phyloP scores from a whole-genome alignment of 2,329 filamentous ascomycete species.

The Monilinia polystroma region DNA sequence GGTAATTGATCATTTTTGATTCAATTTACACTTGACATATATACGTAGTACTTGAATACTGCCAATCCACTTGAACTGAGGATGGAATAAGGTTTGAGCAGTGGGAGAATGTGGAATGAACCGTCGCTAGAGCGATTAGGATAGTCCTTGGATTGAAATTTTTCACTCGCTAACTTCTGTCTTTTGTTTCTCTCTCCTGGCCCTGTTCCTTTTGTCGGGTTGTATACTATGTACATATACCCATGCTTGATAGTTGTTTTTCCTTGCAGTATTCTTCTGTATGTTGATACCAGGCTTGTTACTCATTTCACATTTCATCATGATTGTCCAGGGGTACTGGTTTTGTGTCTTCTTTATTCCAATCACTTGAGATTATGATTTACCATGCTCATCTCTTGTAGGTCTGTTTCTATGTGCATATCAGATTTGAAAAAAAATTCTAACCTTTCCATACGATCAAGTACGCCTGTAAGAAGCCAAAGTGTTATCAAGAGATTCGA shows the following conservation, averaged over 20 bases:
- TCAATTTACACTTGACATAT: neutral
- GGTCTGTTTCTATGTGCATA: too few relatives aligned
- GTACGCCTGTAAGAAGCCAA: too few relatives aligned
- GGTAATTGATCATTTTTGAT: neutral
- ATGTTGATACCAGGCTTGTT: neutral
- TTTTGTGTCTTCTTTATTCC: too few relatives aligned
- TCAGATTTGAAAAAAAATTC: too few relatives aligned
- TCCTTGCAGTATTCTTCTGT: neutral
- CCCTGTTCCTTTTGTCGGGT: neutral
- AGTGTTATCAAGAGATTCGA: too few relatives aligned
- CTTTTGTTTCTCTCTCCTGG: neutral
- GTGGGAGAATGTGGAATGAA: neutral
- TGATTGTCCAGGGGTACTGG: too few relatives aligned
- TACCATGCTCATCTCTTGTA: too few relatives aligned
- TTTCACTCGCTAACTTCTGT: neutral
- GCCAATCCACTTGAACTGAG: neutral
- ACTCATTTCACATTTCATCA: neutral
- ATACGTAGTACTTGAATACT: too few relatives aligned
- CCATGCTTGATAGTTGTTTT: neutral
- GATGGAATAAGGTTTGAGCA: slow-evolving; percentile 4
- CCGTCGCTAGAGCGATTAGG: neutral
- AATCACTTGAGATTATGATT: too few relatives aligned
- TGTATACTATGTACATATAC: neutral
- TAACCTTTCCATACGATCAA: too few relatives aligned
- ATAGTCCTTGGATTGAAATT: neutral